A percentile compares a stretch with the other conserved stretches of the same genome.
These are phyloP conservation scores for Huntiella decipiens DNA, from an alignment of 2,329 filamentous ascomycete species.

Conservation along the genomic window DNA sequence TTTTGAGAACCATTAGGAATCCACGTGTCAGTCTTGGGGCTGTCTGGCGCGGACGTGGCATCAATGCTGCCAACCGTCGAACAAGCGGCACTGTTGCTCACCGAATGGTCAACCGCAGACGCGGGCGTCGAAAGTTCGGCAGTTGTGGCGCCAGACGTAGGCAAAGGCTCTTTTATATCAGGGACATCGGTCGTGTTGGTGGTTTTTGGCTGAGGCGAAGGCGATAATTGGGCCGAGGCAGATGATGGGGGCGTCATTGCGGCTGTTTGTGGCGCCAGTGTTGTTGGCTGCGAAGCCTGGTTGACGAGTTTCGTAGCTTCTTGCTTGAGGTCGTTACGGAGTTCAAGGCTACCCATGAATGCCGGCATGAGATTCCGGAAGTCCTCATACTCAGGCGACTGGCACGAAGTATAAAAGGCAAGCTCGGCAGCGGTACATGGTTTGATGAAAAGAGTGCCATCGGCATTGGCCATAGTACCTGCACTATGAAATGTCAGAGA, in stretches of 20 bases:
- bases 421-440: slow-evolving; percentile 77
- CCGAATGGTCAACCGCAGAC: background rate
- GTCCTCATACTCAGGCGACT: slow-evolving; percentile 35
- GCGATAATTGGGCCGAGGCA: slow-evolving; percentile 24
- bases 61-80: background rate
- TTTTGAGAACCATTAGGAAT: slow-evolving; percentile 31
- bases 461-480: slow-evolving; percentile 67
- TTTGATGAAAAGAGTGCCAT: slow-evolving; percentile 81
- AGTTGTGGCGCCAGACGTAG: slow-evolving; percentile 18
- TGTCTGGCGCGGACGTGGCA: background rate
- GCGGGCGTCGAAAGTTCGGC: slow-evolving; percentile 17
- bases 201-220: slow-evolving; percentile 17
- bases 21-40: slow-evolving; percentile 19
- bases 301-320: background rate
- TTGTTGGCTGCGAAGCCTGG: slow-evolving; percentile 3
- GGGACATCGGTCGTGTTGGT: slow-evolving; percentile 15
- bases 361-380: slow-evolving; percentile 68
- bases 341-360: slow-evolving; percentile 60
- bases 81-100: background rate
- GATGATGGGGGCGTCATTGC: slow-evolving; percentile 11
- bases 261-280: slow-evolving; percentile 10
- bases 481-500: slow-evolving; percentile 36
- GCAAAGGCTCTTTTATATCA: background rate
- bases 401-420: slow-evolving; percentile 67
- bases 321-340: slow-evolving; percentile 32